Conservation (phyloP, 2,329 filamentous ascomycete genomes). For the Ophiosphaerella korrae region DNA sequence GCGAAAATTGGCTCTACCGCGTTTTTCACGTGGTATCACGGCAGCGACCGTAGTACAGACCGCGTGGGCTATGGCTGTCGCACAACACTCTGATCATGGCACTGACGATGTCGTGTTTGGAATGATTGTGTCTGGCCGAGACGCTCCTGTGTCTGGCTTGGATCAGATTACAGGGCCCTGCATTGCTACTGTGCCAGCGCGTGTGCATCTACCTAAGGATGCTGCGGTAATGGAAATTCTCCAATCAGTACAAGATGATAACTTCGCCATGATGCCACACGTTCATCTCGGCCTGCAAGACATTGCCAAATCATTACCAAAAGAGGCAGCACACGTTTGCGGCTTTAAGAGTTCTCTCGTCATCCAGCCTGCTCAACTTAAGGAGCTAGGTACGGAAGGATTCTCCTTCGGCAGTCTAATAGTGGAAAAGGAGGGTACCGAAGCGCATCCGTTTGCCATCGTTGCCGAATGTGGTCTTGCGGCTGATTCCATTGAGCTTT, state of each 20-base stretch:
- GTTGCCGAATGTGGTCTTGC: background rate
- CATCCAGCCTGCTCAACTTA: constrained; percentile 45
- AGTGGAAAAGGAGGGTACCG: background rate
- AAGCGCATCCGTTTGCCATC: background rate
- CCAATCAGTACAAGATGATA: background rate
- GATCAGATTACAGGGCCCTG: constrained; percentile 9
- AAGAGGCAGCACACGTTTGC: constrained; percentile 58
- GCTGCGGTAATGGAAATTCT: background rate
- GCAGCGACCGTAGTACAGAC: constrained; percentile 25
- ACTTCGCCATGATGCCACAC: constrained; percentile 17
- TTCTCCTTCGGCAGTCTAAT: background rate
- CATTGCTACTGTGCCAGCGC: constrained; percentile 34
- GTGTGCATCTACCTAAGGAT: background rate
- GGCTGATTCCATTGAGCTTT: background rate
- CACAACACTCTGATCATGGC: constrained; percentile 12
- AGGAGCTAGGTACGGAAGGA: no score
- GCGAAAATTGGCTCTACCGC: background rate
- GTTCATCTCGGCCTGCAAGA: constrained; percentile 38
- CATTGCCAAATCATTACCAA: constrained; percentile 43
- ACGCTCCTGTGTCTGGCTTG: constrained; percentile 18
- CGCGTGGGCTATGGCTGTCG: constrained; percentile 29
- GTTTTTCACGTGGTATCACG: background rate
- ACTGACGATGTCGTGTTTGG: constrained; percentile 33
- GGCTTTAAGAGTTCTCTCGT: constrained; percentile 59
- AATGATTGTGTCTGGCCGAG: constrained; percentile 26